These are phyloP conservation scores for Strobilomyces echinocephalus DNA, from an alignment of 768 basidiomycete genomes.

Conservation along the genomic window DNA sequence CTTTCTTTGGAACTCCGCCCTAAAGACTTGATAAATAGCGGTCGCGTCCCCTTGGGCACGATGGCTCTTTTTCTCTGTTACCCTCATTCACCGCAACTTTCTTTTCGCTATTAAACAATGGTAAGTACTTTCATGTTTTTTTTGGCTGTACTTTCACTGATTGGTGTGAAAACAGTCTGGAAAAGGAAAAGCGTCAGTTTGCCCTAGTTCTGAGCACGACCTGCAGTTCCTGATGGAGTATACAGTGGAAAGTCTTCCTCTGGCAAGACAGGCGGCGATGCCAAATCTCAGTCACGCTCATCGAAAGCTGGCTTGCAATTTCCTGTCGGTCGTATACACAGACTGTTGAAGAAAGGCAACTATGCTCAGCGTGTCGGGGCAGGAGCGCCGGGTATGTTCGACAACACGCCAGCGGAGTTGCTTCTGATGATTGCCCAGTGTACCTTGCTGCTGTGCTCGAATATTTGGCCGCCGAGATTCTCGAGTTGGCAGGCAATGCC, in stretches of 20 bases:
- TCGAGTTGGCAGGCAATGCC: conserved; percentile 78
- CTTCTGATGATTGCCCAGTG: conserved; percentile 38
- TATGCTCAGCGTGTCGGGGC: conserved; percentile 68
- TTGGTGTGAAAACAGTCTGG: conserved; percentile 37
- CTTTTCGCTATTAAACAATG: conserved; percentile 26
- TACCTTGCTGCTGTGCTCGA: conserved; percentile 84
- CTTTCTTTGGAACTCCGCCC: conserved; percentile 29
- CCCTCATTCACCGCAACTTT: conserved; percentile 17
- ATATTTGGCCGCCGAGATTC: conserved; percentile 82
- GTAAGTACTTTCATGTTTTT: conserved; percentile 15
- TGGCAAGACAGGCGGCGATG: conserved; percentile 46
- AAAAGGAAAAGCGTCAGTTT: conserved; percentile 50
- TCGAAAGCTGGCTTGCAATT: conserved; percentile 62
- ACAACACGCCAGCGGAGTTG: neutral
- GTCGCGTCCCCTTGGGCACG: conserved; percentile 17
- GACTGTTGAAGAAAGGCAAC: conserved; percentile 69
- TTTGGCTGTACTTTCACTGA: conserved; percentile 6
- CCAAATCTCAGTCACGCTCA: conserved; percentile 65
- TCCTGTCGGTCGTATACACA: conserved; percentile 80
- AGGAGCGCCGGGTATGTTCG: conserved; percentile 55
- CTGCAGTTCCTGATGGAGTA: neutral
- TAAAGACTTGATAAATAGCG: conserved; percentile 28
- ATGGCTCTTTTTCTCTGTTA: conserved; percentile 5
- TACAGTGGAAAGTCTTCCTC: conserved; percentile 44
- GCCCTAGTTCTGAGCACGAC: conserved; percentile 1